phyloP scores from a whole-genome alignment of 805 yeast genomes.

The Tetrapisispora iriomotensis region DNA sequence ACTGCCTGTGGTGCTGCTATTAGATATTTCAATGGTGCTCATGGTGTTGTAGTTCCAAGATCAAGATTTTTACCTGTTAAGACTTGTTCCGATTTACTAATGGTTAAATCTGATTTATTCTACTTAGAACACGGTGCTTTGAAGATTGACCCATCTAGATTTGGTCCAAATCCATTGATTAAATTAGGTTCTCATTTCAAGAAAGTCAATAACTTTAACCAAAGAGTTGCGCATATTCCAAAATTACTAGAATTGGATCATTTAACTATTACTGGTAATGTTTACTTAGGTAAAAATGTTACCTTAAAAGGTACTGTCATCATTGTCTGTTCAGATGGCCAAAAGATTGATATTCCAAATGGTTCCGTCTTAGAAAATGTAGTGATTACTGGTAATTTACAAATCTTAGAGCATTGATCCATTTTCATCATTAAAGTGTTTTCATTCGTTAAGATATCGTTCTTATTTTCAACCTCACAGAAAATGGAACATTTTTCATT shows the following conservation, averaged over 20 bases:
- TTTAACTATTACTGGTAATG: constrained; percentile 95
- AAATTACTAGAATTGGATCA: constrained; percentile 93
- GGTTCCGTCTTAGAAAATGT: constrained; percentile 93
- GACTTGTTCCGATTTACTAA: constrained; percentile 87
- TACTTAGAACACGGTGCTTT: constrained; percentile 85
- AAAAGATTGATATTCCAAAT: constrained; percentile 93
- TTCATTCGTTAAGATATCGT: too few relatives aligned
- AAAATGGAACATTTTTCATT: too few relatives aligned
- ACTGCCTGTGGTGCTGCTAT: constrained; percentile 99
- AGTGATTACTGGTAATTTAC: constrained; percentile 92
- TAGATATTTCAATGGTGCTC: constrained; percentile 88
- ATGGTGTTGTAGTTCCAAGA: constrained; percentile 97
- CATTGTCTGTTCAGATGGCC: constrained; percentile 94
- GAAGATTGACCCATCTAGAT: constrained; percentile 72
- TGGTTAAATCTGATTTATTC: constrained; percentile 93
- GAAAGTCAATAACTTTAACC: constrained; percentile 84
- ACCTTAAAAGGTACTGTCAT: constrained; percentile 94
- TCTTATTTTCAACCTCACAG: too few relatives aligned
- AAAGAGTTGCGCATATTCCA: constrained; percentile 79
- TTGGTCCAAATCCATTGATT: constrained; percentile 85
- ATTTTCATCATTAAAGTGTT: neutral
- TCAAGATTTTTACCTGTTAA: constrained; percentile 96
- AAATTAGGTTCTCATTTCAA: constrained; percentile 95
- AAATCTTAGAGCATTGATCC: constrained; percentile 40
- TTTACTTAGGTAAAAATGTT: constrained; percentile 78